Evolutionary conservation across 2,329 filamentous ascomycete genomes (phyloP).

Genomic region (Aspergillus puulaauensis): DNA sequence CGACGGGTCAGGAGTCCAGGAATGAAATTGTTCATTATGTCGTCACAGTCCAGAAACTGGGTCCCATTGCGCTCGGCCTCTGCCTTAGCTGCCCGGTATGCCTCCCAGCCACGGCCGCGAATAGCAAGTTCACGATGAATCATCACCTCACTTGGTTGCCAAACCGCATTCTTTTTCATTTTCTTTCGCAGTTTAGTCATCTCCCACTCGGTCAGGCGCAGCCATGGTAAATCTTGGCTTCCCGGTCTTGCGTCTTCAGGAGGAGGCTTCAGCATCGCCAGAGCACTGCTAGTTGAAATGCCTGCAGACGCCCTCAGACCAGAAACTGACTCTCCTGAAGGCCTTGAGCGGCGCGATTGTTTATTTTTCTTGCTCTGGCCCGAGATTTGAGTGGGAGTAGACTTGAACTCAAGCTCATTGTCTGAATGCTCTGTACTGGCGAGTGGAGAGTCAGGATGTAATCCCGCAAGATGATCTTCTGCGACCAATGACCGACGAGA

Average conservation of each 20-base stretch:
- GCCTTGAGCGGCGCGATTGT: constrained; percentile 26
- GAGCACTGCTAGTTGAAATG: constrained; percentile 62
- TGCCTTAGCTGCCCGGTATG: constrained; percentile 50
- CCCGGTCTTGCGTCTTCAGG: constrained; percentile 60
- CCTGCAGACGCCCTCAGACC: constrained; percentile 32
- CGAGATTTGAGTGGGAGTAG: constrained; percentile 19
- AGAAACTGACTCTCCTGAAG: constrained; percentile 8
- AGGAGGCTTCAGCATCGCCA: constrained; percentile 59
- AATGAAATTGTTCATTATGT: constrained; percentile 38
- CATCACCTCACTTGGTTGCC: constrained; percentile 67
- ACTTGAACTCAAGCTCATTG: constrained; percentile 35
- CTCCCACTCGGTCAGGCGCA: constrained; percentile 65
- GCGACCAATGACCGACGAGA: constrained; percentile 36
- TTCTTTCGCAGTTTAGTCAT: constrained; percentile 66
- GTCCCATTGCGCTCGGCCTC: constrained; percentile 52
- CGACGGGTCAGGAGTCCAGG: constrained; percentile 41
- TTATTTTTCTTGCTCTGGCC: constrained; percentile 46
- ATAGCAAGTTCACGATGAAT: constrained; percentile 63
- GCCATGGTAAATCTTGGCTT: constrained; percentile 62
- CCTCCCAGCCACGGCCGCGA: constrained; percentile 55
- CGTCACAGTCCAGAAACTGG: constrained; percentile 59
- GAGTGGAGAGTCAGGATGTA: constrained; percentile 47
- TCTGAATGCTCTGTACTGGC: constrained; percentile 49
- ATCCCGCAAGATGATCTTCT: constrained; percentile 35
- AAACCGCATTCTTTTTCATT: constrained; percentile 72